Percentiles rank a stretch among this genome's conserved stretches.
Evolutionary conservation across 2,329 filamentous ascomycete genomes (phyloP).

Genomic region (Trichophyton rubrum): DNA sequence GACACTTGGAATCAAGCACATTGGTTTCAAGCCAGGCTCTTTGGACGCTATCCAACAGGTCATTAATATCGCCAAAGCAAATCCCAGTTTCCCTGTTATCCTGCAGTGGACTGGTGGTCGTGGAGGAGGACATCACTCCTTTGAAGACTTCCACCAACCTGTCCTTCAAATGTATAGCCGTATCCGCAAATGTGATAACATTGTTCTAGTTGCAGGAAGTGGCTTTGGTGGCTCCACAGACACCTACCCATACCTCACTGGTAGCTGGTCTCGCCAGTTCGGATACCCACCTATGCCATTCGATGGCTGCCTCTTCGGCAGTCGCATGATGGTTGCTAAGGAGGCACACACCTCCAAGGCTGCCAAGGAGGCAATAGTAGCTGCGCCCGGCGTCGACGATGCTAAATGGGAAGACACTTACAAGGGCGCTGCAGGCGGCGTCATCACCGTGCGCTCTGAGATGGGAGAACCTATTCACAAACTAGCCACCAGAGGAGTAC

Average conservation of each 20-base stretch:
- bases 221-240: slow-evolving; percentile 84
- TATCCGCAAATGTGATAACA: slow-evolving; percentile 72
- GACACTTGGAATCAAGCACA: slow-evolving; percentile 84
- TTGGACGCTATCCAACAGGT: slow-evolving; percentile 77
- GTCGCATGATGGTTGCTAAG: slow-evolving; percentile 89
- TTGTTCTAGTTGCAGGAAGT: slow-evolving; percentile 79
- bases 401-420: slow-evolving; percentile 84
- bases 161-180: slow-evolving; percentile 83
- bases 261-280: slow-evolving; percentile 73
- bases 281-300: slow-evolving; percentile 90
- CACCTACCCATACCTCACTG: slow-evolving; percentile 84
- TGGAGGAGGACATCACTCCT: slow-evolving; percentile 88
- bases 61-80: slow-evolving; percentile 88
- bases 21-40: slow-evolving; percentile 87
- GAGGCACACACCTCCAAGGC: slow-evolving; percentile 78
- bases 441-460: slow-evolving; percentile 93
- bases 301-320: slow-evolving; percentile 81
- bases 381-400: slow-evolving; percentile 72
- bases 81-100: slow-evolving; percentile 82
- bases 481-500: slow-evolving; percentile 86
- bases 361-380: slow-evolving; percentile 81
- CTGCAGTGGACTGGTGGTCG: slow-evolving; percentile 92
- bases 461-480: slow-evolving; percentile 99
- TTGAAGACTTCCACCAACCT: slow-evolving; percentile 88
- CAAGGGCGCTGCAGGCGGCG: slow-evolving; percentile 77